These are phyloP conservation scores for Hygrocybe coccinea DNA, from an alignment of 768 basidiomycete genomes.

Conservation along the genomic window DNA sequence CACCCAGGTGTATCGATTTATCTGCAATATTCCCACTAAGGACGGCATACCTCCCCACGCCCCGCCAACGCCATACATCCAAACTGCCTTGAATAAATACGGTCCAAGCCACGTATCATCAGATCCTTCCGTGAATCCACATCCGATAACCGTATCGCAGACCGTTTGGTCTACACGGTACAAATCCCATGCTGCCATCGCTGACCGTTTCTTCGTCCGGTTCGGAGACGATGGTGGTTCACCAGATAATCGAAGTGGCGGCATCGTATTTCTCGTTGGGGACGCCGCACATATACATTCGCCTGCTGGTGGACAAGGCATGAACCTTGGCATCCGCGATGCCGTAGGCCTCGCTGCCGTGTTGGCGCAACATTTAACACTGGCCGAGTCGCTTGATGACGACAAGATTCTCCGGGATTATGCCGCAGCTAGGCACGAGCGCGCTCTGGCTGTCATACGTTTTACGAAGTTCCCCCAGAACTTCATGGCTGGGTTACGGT, in stretches of 20 bases:
- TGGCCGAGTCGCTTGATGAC: constrained; percentile 16
- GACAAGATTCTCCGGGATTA: too few species aligned
- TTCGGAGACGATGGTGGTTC: constrained; percentile 15
- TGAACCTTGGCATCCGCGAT: constrained; percentile 58
- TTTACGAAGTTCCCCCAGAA: too few species aligned
- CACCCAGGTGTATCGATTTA: constrained; percentile 36
- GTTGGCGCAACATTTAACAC: constrained; percentile 30
- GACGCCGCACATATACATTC: constrained; percentile 53
- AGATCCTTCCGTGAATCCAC: constrained; percentile 31
- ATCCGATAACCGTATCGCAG: constrained; percentile 31
- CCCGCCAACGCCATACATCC: constrained; percentile 40
- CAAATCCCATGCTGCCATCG: constrained; percentile 41
- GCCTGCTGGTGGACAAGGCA: constrained; percentile 52
- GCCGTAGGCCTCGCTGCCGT: constrained; percentile 43
- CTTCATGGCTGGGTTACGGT: too few species aligned
- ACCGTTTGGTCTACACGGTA: constrained; percentile 46
- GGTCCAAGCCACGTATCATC: constrained; percentile 33
- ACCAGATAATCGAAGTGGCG: background rate
- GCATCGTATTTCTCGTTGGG: constrained; percentile 28
- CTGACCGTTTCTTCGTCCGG: constrained; percentile 35
- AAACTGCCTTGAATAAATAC: constrained; percentile 38
- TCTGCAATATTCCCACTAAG: constrained; percentile 32
- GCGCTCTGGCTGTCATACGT: too few species aligned
- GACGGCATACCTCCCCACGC: constrained; percentile 34
- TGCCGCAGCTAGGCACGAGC: too few species aligned